These are phyloP conservation scores for Lentinula guzmanii DNA, from an alignment of 768 basidiomycete species.

Conservation along the genomic window DNA sequence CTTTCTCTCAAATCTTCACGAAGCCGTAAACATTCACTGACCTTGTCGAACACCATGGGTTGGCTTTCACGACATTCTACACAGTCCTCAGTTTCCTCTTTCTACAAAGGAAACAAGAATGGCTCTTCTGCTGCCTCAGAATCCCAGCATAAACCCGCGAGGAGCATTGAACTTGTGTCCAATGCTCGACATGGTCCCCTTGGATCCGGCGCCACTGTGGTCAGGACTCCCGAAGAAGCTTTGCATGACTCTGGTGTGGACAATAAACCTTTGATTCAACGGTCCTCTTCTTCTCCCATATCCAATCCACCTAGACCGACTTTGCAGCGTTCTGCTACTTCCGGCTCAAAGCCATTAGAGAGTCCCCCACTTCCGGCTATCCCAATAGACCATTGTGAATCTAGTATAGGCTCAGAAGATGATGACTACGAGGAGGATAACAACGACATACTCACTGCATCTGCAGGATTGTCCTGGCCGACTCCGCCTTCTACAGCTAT, in stretches of 20 bases:
- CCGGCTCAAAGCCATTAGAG: slow-evolving; percentile 3
- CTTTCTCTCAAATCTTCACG: slow-evolving; percentile 18
- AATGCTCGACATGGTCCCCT: slow-evolving; percentile 35
- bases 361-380: slow-evolving; percentile 55
- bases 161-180: slow-evolving; percentile 31
- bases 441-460: not conserved
- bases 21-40: slow-evolving; percentile 25
- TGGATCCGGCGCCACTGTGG: slow-evolving; percentile 70
- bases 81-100: slow-evolving; percentile 20
- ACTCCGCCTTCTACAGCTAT: not conserved
- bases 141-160: slow-evolving; percentile 38
- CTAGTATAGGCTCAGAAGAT: slow-evolving; percentile 17
- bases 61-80: slow-evolving; percentile 42
- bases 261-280: not conserved
- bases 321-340: not conserved
- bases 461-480: not conserved
- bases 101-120: slow-evolving; percentile 26
- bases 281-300: slow-evolving; percentile 1
- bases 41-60: slow-evolving; percentile 41
- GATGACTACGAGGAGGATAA: slow-evolving; percentile 19
- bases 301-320: slow-evolving; percentile 8
- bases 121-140: slow-evolving; percentile 21
- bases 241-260: slow-evolving; percentile 39
- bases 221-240: slow-evolving; percentile 78
- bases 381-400: slow-evolving; percentile 20